Evolutionary conservation across 768 basidiomycete genomes (phyloP).

Genomic region (Mycena polygramma): DNA sequence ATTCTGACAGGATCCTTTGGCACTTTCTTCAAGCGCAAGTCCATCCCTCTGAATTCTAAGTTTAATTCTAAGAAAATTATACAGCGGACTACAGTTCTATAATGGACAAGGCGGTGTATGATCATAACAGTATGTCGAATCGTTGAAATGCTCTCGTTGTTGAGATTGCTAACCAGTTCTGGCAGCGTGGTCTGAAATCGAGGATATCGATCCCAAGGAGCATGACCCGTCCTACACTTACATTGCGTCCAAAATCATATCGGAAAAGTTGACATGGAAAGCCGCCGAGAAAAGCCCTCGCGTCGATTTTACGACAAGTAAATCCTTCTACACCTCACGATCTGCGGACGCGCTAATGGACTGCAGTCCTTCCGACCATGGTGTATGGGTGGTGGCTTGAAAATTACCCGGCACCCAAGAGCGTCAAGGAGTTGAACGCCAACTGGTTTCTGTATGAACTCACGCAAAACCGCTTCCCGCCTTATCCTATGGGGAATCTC

Average conservation of each 20-base stretch:
- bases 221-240: constrained; percentile 18
- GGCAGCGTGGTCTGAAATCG: constrained; percentile 28
- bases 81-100: too few relatives aligned
- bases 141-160: not conserved
- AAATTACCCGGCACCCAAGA: constrained; percentile 16
- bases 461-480: not conserved
- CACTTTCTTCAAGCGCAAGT: too few relatives aligned
- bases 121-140: too few relatives aligned
- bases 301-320: constrained; percentile 36
- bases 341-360: not conserved
- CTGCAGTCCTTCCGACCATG: constrained; percentile 9
- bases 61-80: too few relatives aligned
- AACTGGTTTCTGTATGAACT: constrained; percentile 22
- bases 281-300: constrained; percentile 32
- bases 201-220: constrained; percentile 29
- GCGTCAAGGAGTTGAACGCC: constrained; percentile 5
- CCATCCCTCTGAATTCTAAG: too few relatives aligned
- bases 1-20: too few relatives aligned
- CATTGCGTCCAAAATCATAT: constrained; percentile 26
- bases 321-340: not conserved
- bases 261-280: constrained; percentile 36
- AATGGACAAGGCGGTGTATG: too few relatives aligned
- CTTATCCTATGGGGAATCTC: not conserved
- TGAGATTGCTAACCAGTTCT: constrained; percentile 19
- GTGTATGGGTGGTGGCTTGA: constrained; percentile 18